A percentile compares a stretch with the other conserved stretches of the same genome.
Evolutionary conservation across 352 stramenopile species (phyloP).

Genomic region (Phytophthora pluvialis): DNA sequence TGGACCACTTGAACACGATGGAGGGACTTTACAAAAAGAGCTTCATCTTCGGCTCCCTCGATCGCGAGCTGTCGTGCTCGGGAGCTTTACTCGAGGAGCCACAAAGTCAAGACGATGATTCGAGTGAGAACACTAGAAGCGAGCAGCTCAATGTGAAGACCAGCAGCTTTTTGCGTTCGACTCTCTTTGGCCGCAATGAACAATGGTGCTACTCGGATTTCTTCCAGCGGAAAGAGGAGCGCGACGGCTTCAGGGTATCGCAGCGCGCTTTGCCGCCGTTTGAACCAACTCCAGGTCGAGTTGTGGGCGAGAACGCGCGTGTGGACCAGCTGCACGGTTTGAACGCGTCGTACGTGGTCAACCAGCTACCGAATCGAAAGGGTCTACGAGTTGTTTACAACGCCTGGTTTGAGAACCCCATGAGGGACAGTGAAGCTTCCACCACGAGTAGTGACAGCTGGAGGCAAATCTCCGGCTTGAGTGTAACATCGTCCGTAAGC

Average conservation of each 20-base stretch:
- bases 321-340: conserved; percentile 43
- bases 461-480: neutral
- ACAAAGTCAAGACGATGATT: conserved; percentile 7
- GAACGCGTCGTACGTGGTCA: conserved; percentile 28
- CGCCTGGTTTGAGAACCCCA: conserved; percentile 18
- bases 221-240: conserved; percentile 20
- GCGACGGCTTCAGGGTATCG: conserved; percentile 29
- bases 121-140: neutral
- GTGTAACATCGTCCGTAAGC: neutral
- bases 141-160: conserved; percentile 37
- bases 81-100: neutral
- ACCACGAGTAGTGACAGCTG: neutral
- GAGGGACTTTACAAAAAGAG: conserved; percentile 32
- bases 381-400: conserved; percentile 43
- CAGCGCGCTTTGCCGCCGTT: conserved; percentile 24
- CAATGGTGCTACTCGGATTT: conserved; percentile 41
- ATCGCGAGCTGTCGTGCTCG: conserved; percentile 20
- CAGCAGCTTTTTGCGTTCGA: conserved; percentile 33
- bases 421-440: conserved; percentile 2
- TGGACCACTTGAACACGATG: conserved; percentile 32
- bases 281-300: conserved; percentile 14
- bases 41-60: conserved; percentile 38
- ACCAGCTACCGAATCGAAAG: conserved; percentile 26
- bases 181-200: conserved; percentile 35
- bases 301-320: conserved; percentile 23